Percentiles rank a stretch among this genome's conserved stretches.
These are phyloP conservation scores for Fusarium fracticaudum DNA, from an alignment of 2,329 filamentous ascomycete genomes.

Conservation along the genomic window DNA sequence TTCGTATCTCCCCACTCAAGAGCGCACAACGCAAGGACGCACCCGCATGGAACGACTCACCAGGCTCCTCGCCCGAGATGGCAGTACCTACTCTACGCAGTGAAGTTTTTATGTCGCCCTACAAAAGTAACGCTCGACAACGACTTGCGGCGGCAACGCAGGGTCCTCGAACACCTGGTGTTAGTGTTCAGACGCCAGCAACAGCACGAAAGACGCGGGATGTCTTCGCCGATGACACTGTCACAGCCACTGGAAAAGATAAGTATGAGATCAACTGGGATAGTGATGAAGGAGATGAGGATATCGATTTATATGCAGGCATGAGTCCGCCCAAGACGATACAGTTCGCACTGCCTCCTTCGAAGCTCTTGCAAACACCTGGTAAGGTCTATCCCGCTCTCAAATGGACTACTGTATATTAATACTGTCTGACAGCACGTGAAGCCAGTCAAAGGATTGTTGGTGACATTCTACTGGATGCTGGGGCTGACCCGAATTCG, in stretches of 20 bases:
- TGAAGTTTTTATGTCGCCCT: slow-evolving; percentile 84
- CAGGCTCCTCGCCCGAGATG: slow-evolving; percentile 79
- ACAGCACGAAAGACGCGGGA: slow-evolving; percentile 61
- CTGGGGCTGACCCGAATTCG: slow-evolving; percentile 69
- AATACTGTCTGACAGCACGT: slow-evolving; percentile 60
- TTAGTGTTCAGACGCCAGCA: slow-evolving; percentile 83
- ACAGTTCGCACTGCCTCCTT: slow-evolving; percentile 82
- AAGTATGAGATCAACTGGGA: slow-evolving; percentile 76
- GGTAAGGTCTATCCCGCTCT: slow-evolving; percentile 57
- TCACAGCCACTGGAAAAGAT: slow-evolving; percentile 42
- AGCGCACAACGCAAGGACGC: slow-evolving; percentile 48
- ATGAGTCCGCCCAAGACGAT: slow-evolving; percentile 95
- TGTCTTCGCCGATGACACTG: slow-evolving; percentile 51
- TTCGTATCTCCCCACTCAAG: slow-evolving; percentile 59
- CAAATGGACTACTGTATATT: not conserved
- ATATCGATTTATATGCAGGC: slow-evolving; percentile 70
- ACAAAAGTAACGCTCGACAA: slow-evolving; percentile 58
- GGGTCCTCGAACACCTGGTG: slow-evolving; percentile 77
- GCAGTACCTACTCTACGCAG: slow-evolving; percentile 84
- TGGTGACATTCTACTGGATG: slow-evolving; percentile 80
- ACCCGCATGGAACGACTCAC: slow-evolving; percentile 63
- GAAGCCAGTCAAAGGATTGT: slow-evolving; percentile 86
- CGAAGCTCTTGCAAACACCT: slow-evolving; percentile 81
- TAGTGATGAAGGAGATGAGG: slow-evolving; percentile 75
- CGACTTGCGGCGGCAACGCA: slow-evolving; percentile 54